Evolutionary conservation across 2,329 filamentous ascomycete genomes (phyloP).

Genomic region (Escovopsis sp.): DNA sequence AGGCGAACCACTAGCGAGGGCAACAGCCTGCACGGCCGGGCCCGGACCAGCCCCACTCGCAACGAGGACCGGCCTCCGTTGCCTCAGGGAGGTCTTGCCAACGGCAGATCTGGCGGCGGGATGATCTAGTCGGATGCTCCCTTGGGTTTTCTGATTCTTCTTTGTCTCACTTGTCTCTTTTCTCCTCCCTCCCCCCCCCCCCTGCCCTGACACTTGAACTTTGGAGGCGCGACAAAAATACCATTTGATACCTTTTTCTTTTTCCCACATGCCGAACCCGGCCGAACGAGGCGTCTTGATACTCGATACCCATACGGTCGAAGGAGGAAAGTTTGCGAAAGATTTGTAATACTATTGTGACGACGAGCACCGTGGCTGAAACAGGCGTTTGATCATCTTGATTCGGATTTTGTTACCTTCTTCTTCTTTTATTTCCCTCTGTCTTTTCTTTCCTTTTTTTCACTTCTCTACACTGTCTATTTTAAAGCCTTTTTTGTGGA

Average conservation of each 20-base stretch:
- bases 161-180: constrained; percentile 1
- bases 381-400: constrained; percentile 1
- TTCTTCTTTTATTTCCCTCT: constrained; percentile 1
- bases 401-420: constrained; percentile 6
- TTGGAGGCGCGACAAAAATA: too few relatives aligned
- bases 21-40: constrained; percentile 16
- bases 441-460: neutral
- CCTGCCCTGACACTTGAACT: neutral
- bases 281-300: too few relatives aligned
- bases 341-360: constrained; percentile 6
- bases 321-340: too few relatives aligned
- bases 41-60: constrained; percentile 14
- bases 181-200: neutral
- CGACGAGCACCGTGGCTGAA: neutral
- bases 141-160: neutral
- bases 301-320: too few relatives aligned
- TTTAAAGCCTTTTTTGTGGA: too few relatives aligned
- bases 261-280: neutral
- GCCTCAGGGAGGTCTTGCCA: constrained; percentile 14
- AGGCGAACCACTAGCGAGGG: constrained; percentile 29
- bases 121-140: constrained; percentile 24
- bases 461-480: too few relatives aligned
- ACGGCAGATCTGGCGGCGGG: constrained; percentile 23
- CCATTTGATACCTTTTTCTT: neutral
- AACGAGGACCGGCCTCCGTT: constrained; percentile 13